A percentile compares a stretch with the other conserved stretches of the same genome.
These are phyloP conservation scores for Curvularia eragrostidis DNA, from an alignment of 2,329 filamentous ascomycete genomes.

Conservation along the genomic window DNA sequence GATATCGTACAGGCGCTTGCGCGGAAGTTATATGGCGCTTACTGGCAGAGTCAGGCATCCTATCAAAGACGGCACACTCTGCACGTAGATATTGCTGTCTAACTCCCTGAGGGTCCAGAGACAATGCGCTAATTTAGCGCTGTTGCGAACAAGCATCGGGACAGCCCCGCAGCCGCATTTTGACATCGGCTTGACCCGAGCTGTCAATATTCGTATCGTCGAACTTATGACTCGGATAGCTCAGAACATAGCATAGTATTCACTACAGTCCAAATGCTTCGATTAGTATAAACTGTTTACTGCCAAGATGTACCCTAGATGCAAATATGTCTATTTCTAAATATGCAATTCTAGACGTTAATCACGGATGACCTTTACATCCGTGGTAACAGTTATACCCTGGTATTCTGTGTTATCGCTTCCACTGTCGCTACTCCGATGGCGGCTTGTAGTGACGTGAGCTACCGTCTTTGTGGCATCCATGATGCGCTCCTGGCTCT, in stretches of 20 bases:
- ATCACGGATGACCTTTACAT: conserved; percentile 16
- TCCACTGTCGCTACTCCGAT: conserved; percentile 5
- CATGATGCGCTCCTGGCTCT: conserved; percentile 25
- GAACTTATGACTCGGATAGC: not conserved
- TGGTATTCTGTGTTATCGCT: conserved; percentile 12
- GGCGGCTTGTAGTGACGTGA: conserved; percentile 7
- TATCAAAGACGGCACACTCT: not conserved
- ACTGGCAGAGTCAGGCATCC: not conserved
- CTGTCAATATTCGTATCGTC: not conserved
- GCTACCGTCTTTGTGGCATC: conserved; percentile 2
- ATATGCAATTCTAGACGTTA: conserved; percentile 1
- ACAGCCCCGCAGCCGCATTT: not conserved
- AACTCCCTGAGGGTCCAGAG: not conserved
- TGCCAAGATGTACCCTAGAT: not conserved
- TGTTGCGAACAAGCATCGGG: not conserved
- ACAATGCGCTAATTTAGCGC: conserved; percentile 1
- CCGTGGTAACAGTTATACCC: conserved; percentile 18
- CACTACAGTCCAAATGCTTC: not conserved
- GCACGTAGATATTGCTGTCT: not conserved
- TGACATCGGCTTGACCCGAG: not conserved
- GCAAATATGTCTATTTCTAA: not conserved
- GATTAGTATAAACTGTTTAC: not conserved
- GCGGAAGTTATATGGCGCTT: not conserved
- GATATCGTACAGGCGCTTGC: not conserved
- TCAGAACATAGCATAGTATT: not conserved